Base-by-base conservation (phyloP, 805 yeast species). In the Tetrapisispora taiwanensis region DNA sequence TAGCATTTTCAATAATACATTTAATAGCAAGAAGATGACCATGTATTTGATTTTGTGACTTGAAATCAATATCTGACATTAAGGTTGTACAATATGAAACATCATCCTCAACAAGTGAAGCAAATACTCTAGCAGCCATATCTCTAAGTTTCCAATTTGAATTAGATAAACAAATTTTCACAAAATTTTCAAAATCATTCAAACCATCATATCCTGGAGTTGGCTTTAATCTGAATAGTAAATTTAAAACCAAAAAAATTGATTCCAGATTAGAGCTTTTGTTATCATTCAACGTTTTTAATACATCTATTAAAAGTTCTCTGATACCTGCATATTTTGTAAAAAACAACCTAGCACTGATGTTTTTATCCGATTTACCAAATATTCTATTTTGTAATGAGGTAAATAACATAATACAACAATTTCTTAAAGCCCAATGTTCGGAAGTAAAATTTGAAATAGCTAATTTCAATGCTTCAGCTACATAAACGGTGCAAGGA, bases 351-450 rank as follows among this genome's bases (percentile, higher is more conserved):
- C 82, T 69, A 0, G 92, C 81, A 22, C 81, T 71, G 47, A 69
- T 48, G 43, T 58, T 60, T 47, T 70, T 69, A 14, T 65, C 65
- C 31, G 52, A 44, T 59, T 73, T 74, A 1, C 94, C 94, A 63
- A 90, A 89, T 5, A 92, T 56, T 47, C 90, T 72, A 47, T 81
- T 82, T 54, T 86, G 92, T 35, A 90, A 63, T 0, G 95, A 79
- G 0, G 95, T 81, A 59, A 88, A 90, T 34, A 90, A 69, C 97
- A 90, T 92, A 17, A 89, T 83, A 0, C 95, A 87, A 61, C 97
- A 86, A 59, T 90, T 90, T 56, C 95, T 72, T 24, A 90, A 73
- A 0, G 95, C 79, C 97, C 97, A 90, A 20, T 78, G 69, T 2
- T 72, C 66, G 1, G 84, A 76, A 1, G 75, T 70, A 62, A 90